phyloP scores from a whole-genome alignment of 2,329 filamentous ascomycete genomes.

The Albifimbria verrucaria region DNA sequence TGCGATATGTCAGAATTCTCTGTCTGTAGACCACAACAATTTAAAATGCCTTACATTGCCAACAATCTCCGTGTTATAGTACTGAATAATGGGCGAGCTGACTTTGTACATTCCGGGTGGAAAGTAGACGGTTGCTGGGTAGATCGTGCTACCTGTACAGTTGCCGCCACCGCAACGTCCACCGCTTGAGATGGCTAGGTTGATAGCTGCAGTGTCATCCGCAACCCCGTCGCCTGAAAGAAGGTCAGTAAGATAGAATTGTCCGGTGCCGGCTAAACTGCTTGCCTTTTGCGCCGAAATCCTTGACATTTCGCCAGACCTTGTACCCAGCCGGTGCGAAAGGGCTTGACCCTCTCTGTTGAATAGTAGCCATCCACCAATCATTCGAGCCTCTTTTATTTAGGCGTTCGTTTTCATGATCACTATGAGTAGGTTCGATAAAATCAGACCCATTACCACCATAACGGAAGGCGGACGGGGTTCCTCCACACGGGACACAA shows the following conservation, averaged over 20 bases:
- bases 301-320: slow-evolving; percentile 34
- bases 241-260: too few relatives aligned
- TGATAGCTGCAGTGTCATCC: slow-evolving; percentile 55
- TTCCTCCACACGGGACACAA: slow-evolving; percentile 5
- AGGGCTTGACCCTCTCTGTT: slow-evolving; percentile 7
- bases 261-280: too few relatives aligned
- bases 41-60: slow-evolving; percentile 13
- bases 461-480: slow-evolving; percentile 9
- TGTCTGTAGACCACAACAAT: too few relatives aligned
- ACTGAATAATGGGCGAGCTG: slow-evolving; percentile 54
- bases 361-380: slow-evolving; percentile 7
- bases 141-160: slow-evolving; percentile 26
- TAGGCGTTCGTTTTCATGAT: background rate
- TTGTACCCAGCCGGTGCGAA: slow-evolving; percentile 12
- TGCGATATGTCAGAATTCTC: background rate
- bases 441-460: background rate
- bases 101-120: slow-evolving; percentile 53
- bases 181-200: slow-evolving; percentile 36
- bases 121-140: slow-evolving; percentile 23
- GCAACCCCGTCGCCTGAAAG: slow-evolving; percentile 24
- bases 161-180: slow-evolving; percentile 24
- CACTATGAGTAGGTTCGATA: background rate
- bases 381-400: background rate
- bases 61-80: slow-evolving; percentile 61
- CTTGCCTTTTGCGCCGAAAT: slow-evolving; percentile 28